Percentiles rank a stretch among this genome's conserved stretches.
phyloP scores from a whole-genome alignment of 225 moss, liverwort and hornwort genomes.

The Physcomitrium patens region DNA sequence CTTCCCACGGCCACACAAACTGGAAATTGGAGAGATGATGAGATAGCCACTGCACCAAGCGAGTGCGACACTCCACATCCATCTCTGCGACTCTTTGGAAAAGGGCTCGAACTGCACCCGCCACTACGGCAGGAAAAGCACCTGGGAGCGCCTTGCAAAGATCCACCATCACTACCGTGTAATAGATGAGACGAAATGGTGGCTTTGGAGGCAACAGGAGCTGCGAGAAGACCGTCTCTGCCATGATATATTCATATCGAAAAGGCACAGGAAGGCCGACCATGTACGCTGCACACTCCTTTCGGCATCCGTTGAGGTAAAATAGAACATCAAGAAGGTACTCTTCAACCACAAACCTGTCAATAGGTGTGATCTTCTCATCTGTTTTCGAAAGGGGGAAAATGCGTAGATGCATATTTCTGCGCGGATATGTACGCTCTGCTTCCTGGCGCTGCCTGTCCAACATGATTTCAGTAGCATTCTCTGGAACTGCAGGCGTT shows the following conservation, averaged over 20 bases:
- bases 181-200: constrained; percentile 88
- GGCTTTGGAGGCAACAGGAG: constrained; percentile 91
- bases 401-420: constrained; percentile 82
- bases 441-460: constrained; percentile 83
- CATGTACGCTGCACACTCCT: constrained; percentile 97
- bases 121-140: constrained; percentile 99
- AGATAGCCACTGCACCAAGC: constrained; percentile 96
- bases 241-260: constrained; percentile 98
- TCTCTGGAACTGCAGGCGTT: constrained; percentile 66
- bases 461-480: constrained; percentile 60
- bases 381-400: constrained; percentile 90
- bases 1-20: constrained; percentile 99
- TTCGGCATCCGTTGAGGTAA: constrained; percentile 91
- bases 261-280: constrained; percentile 97
- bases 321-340: constrained; percentile 89
- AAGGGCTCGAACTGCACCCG: constrained; percentile 91
- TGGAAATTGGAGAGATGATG: constrained; percentile 98
- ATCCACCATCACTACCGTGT: constrained; percentile 97
- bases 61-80: constrained; percentile 96
- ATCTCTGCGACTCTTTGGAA: constrained; percentile 84
- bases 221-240: constrained; percentile 97
- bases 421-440: constrained; percentile 69
- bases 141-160: constrained; percentile 99
- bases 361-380: constrained; percentile 88
- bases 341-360: constrained; percentile 99